Evolutionary conservation across 495 filamentous ascomycete species (phyloP).

Genomic region (Aspergillus panamensis): DNA sequence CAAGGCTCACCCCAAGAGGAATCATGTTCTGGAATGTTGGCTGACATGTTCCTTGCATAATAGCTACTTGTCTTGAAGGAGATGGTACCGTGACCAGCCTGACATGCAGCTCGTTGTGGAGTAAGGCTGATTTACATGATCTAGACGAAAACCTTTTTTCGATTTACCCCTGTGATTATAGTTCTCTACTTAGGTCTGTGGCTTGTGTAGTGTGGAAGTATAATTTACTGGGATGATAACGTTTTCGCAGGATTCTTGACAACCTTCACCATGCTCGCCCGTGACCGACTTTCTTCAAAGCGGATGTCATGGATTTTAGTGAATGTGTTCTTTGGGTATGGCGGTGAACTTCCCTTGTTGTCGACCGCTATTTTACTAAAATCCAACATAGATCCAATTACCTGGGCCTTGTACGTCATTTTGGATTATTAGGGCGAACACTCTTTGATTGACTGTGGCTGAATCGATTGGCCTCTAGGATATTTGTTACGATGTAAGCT

Average conservation of each 20-base stretch:
- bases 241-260: slow-evolving; percentile 73
- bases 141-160: slow-evolving; percentile 83
- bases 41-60: slow-evolving; percentile 26
- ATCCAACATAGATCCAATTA: slow-evolving; percentile 57
- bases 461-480: slow-evolving; percentile 50
- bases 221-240: slow-evolving; percentile 1
- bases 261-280: slow-evolving; percentile 83
- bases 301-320: slow-evolving; percentile 85
- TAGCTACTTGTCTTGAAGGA: slow-evolving; percentile 83
- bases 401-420: slow-evolving; percentile 70
- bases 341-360: slow-evolving; percentile 32
- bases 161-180: slow-evolving; percentile 83
- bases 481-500: slow-evolving; percentile 47
- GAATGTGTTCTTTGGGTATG: slow-evolving; percentile 72
- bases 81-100: slow-evolving; percentile 53
- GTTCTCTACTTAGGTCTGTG: slow-evolving; percentile 68
- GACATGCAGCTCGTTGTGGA: slow-evolving; percentile 11
- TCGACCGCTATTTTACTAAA: slow-evolving; percentile 35
- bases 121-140: slow-evolving; percentile 28
- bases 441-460: slow-evolving; percentile 41
- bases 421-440: slow-evolving; percentile 13
- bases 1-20: slow-evolving; percentile 1
- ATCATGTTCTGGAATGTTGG: slow-evolving; percentile 13
- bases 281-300: slow-evolving; percentile 66
- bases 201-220: slow-evolving; percentile 6